Base-by-base conservation (phyloP, 495 filamentous ascomycete genomes). In the Penicillium roqueforti region DNA sequence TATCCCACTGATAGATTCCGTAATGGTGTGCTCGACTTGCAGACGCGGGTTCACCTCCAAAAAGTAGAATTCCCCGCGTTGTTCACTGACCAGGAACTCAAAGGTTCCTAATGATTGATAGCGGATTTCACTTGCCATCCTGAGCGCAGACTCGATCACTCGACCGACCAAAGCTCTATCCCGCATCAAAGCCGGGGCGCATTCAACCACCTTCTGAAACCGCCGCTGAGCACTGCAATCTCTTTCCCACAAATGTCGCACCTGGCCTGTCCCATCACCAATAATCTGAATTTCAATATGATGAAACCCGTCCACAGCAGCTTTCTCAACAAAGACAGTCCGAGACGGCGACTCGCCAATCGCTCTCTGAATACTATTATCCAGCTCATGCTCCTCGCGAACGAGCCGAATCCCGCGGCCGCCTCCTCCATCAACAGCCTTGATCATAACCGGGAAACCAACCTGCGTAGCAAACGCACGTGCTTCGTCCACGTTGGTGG, bases 31-130 rank as follows among this genome's bases (percentile, higher is more conserved):
- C 54, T 80, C 78, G 28, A 81, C 78, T 59, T 79, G 83, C 18
- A 85, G 62, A 26, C 83, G 70, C 0, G 83, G 81, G 59, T 86
- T 86, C 71, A 86, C 79, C 61, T 87, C 83, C 4, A 87, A 65
- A 57, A 87, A 87, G 61, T 80, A 87, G 64, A 83, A 83, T 40
- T 82, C 74, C 0, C 61, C 60, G 0, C 65, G 74, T n/a, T 73
- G 58, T 50, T 81, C 78, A 63, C 81, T 77, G 11, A 85, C 79
- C 13, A 87, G 71, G 46, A 80, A 87, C 57, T 86, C 83, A 41
- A 85, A 74, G 0, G 83, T 86, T 0, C 83, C 83, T 1, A 80
- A 75, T 3, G 76, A 80, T 14, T 58, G 66, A 55, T 85, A 85
- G n/a, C 68, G 70, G 59, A 78, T 61, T 49, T 63, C 32, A 56